Conservation (phyloP, 1,139 yeast genomes). For the Yamadazyma mexicana region DNA sequence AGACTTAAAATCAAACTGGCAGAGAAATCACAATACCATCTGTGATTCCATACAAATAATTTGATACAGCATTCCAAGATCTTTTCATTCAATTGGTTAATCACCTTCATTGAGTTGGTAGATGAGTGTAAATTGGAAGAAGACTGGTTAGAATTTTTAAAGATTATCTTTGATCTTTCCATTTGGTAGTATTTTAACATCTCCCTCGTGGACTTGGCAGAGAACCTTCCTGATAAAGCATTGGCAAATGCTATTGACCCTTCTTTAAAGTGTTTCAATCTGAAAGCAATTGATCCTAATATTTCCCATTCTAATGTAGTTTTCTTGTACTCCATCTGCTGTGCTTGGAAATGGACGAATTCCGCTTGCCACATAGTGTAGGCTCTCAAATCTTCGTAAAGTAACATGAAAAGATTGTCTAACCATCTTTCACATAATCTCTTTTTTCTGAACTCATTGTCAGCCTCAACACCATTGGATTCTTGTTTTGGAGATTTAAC, state of each 20-base stretch:
- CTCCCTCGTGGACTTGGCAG: conserved; percentile 78
- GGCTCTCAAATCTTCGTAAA: conserved; percentile 86
- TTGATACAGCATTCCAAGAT: conserved; percentile 73
- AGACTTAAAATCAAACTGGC: conserved; percentile 60
- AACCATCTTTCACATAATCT: conserved; percentile 94
- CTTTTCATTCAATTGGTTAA: conserved; percentile 54
- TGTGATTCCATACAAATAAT: conserved; percentile 89
- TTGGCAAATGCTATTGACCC: conserved; percentile 84
- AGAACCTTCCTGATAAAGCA: conserved; percentile 72
- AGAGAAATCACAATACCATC: conserved; percentile 94
- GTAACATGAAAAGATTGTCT: conserved; percentile 80
- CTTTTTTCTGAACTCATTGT: conserved; percentile 60
- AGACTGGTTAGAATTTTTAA: conserved; percentile 27
- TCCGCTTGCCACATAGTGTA: conserved; percentile 94
- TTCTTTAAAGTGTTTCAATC: conserved; percentile 77
- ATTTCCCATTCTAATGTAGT: conserved; percentile 93
- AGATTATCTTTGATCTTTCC: conserved; percentile 40
- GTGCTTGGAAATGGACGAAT: conserved; percentile 59
- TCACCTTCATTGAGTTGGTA: conserved; percentile 25
- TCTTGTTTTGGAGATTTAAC: conserved; percentile 38
- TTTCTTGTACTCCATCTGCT: conserved; percentile 72
- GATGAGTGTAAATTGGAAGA: conserved; percentile 30
- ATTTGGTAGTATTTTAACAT: conserved; percentile 64
- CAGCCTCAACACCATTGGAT: conserved; percentile 22
- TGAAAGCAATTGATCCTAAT: conserved; percentile 75